Evolutionary conservation across 495 filamentous ascomycete species (phyloP).

Genomic region (Penicillium canescens): DNA sequence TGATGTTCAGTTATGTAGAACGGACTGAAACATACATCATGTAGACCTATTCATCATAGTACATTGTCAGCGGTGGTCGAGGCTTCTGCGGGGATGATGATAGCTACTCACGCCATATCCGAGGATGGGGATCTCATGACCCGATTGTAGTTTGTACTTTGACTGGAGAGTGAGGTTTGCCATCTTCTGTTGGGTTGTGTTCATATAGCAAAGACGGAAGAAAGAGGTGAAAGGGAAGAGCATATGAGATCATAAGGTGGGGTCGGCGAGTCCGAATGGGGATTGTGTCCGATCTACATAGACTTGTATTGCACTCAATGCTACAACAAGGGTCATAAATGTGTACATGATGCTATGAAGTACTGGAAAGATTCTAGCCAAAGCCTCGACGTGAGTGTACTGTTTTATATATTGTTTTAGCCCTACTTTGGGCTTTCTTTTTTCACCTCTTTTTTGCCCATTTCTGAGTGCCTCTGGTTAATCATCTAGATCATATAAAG

Average conservation of each 20-base stretch:
- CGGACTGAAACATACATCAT: conserved; percentile 57
- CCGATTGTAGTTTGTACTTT: conserved; percentile 61
- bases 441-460: too few species aligned
- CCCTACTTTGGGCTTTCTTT: too few species aligned
- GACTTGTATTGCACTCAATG: too few species aligned
- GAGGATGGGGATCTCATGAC: conserved; percentile 75
- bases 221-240: not conserved
- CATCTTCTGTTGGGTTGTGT: conserved; percentile 20
- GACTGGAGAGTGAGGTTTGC: conserved; percentile 28
- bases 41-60: conserved; percentile 56
- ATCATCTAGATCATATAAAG: too few species aligned
- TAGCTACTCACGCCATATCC: conserved; percentile 66
- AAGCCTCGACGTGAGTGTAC: too few species aligned
- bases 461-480: too few species aligned
- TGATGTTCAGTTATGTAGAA: not conserved
- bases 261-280: not conserved
- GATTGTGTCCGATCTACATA: too few species aligned
- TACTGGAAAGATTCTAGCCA: too few species aligned
- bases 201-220: not conserved
- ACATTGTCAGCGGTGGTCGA: conserved; percentile 1
- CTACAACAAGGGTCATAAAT: too few species aligned
- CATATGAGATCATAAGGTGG: conserved; percentile 1
- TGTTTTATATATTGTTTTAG: too few species aligned
- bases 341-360: too few species aligned
- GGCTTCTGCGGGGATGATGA: not conserved